Conservation (phyloP, 2,329 filamentous ascomycete species). For the Paraphaeosphaeria minitans region DNA sequence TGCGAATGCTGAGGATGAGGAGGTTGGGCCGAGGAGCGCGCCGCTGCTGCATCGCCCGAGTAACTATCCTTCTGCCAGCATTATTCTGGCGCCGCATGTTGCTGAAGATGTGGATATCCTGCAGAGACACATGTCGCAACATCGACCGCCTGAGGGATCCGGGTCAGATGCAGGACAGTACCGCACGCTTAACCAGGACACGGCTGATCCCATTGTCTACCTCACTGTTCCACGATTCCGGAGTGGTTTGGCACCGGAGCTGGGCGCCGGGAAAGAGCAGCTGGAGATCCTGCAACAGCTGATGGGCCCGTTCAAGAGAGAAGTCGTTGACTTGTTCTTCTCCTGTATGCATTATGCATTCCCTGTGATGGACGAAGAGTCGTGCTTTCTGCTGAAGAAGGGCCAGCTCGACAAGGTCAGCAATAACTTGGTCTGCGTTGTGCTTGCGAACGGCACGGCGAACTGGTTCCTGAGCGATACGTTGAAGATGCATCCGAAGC, state of each 20-base stretch:
- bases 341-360: constrained; percentile 45
- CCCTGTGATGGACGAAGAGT: constrained; percentile 48
- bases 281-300: constrained; percentile 50
- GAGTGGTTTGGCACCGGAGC: constrained; percentile 48
- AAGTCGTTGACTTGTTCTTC: constrained; percentile 55
- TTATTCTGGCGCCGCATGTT: constrained; percentile 49
- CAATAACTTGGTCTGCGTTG: constrained; percentile 46
- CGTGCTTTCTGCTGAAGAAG: constrained; percentile 40
- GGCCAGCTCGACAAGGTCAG: constrained; percentile 44
- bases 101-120: constrained; percentile 50
- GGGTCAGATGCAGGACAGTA: constrained; percentile 49
- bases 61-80: constrained; percentile 42
- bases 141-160: constrained; percentile 20
- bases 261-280: constrained; percentile 45
- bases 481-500: constrained; percentile 43
- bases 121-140: constrained; percentile 46
- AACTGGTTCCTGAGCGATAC: constrained; percentile 46
- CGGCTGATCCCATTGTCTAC: constrained; percentile 48
- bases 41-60: constrained; percentile 36
- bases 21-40: constrained; percentile 29
- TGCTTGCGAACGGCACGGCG: constrained; percentile 46
- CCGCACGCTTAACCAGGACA: constrained; percentile 56
- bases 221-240: constrained; percentile 57
- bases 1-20: constrained; percentile 20
- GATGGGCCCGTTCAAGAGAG: constrained; percentile 44